Evolutionary conservation across 495 filamentous ascomycete species (phyloP).

Genomic region (Schizothecium vesticola): DNA sequence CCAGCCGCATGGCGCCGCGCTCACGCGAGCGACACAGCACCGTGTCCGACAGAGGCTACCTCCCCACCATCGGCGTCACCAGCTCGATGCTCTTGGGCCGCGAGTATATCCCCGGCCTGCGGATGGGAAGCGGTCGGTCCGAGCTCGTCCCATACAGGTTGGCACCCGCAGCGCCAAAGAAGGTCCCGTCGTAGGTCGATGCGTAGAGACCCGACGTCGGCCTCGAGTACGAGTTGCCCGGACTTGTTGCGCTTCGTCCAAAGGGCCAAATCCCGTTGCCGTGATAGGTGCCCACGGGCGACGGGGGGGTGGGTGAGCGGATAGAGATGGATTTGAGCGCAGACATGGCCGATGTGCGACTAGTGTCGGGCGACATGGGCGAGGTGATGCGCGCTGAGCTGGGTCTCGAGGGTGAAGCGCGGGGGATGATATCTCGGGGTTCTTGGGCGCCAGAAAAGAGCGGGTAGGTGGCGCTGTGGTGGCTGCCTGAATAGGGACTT

Average conservation of each 20-base stretch:
- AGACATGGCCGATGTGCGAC: conserved; percentile 36
- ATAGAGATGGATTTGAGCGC: conserved; percentile 42
- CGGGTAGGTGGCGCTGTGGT: conserved; percentile 28
- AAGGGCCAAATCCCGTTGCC: conserved; percentile 39
- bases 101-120: conserved; percentile 40
- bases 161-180: conserved; percentile 22
- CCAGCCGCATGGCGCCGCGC: not conserved
- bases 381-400: conserved; percentile 37
- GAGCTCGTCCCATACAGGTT: conserved; percentile 25
- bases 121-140: conserved; percentile 41
- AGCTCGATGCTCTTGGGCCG: conserved; percentile 49
- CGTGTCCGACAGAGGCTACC: conserved; percentile 21
- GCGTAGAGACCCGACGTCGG: conserved; percentile 32
- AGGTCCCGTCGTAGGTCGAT: conserved; percentile 44
- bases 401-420: conserved; percentile 46
- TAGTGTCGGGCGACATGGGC: conserved; percentile 34
- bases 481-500: conserved; percentile 18
- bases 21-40: not conserved
- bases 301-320: conserved; percentile 44
- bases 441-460: conserved; percentile 36
- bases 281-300: conserved; percentile 31
- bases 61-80: conserved; percentile 44
- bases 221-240: conserved; percentile 42
- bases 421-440: conserved; percentile 47
- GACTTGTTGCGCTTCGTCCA: conserved; percentile 41